Percentiles rank a stretch among this genome's conserved stretches.
Evolutionary conservation across 495 filamentous ascomycete genomes (phyloP).

Genomic region (Penicillium taxi): DNA sequence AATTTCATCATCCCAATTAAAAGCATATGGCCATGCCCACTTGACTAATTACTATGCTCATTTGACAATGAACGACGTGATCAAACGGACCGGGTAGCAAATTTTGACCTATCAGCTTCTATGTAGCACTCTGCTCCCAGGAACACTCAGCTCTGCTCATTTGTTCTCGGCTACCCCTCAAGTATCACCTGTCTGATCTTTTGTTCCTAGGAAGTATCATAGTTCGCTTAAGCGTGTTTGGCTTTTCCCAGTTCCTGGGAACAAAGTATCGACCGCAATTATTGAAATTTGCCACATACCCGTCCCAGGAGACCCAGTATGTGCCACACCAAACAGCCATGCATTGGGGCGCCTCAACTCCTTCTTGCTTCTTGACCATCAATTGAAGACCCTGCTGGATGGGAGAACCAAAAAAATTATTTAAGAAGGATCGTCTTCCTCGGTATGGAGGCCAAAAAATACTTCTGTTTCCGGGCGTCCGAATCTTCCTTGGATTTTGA

Average conservation of each 20-base stretch:
- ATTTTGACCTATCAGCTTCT: conserved; percentile 2
- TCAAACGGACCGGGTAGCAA: neutral
- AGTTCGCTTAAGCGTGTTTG: neutral
- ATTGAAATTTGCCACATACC: neutral
- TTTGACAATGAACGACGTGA: conserved; percentile 3
- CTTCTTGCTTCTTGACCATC: too few relatives aligned
- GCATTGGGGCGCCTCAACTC: neutral
- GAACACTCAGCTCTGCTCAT: conserved; percentile 1
- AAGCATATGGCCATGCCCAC: conserved; percentile 1
- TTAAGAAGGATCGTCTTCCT: too few relatives aligned
- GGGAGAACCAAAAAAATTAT: too few relatives aligned
- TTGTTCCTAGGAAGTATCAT: neutral
- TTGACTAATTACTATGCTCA: conserved; percentile 1
- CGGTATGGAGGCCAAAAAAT: too few relatives aligned
- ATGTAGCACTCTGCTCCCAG: neutral
- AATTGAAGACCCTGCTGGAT: too few relatives aligned
- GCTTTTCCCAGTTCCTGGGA: neutral
- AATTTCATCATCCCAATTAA: neutral
- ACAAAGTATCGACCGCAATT: neutral
- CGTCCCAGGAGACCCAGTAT: conserved; percentile 1
- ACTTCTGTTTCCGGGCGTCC: too few relatives aligned
- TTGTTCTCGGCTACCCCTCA: neutral
- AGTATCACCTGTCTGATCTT: neutral
- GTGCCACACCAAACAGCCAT: neutral
- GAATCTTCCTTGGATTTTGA: too few relatives aligned